A percentile compares a stretch with the other conserved stretches of the same genome.
phyloP scores from a whole-genome alignment of 1,284 basidiomycete genomes.

The Clitocybe nebularis region DNA sequence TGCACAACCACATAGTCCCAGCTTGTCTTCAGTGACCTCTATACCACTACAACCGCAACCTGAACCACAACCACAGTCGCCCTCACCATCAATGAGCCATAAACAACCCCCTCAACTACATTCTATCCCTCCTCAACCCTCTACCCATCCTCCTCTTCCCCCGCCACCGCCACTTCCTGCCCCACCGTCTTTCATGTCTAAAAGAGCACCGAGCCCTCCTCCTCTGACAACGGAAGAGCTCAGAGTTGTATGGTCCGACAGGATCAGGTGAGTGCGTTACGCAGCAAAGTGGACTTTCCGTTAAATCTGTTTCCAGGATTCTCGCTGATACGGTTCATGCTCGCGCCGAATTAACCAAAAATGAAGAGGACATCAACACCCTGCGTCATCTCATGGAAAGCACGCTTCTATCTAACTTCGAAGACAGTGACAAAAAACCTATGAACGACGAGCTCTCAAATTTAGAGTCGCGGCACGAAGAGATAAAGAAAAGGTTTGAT shows the following conservation, averaged over 20 bases:
- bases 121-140: no score
- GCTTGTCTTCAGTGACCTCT: no score
- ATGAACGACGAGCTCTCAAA: conserved; percentile 21
- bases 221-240: conserved; percentile 10
- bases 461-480: conserved; percentile 21
- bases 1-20: no score
- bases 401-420: conserved; percentile 7
- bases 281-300: background rate
- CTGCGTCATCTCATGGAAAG: conserved; percentile 11
- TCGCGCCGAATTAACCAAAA: conserved; percentile 10
- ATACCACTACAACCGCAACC: conserved; percentile 1
- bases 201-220: conserved; percentile 1
- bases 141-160: no score
- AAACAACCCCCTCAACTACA: no score
- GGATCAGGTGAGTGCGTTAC: conserved; percentile 15
- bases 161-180: conserved; percentile 6
- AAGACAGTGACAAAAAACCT: conserved; percentile 11
- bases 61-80: conserved; percentile 5
- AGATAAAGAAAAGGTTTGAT: conserved; percentile 26
- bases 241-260: conserved; percentile 15
- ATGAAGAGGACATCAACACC: conserved; percentile 14
- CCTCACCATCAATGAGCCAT: background rate
- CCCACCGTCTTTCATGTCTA: conserved; percentile 3
- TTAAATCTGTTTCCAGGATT: conserved; percentile 9
- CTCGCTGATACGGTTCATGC: no score